These are phyloP conservation scores for Debaryomyces subglobosus DNA, from an alignment of 1,139 yeast genomes.

Conservation along the genomic window DNA sequence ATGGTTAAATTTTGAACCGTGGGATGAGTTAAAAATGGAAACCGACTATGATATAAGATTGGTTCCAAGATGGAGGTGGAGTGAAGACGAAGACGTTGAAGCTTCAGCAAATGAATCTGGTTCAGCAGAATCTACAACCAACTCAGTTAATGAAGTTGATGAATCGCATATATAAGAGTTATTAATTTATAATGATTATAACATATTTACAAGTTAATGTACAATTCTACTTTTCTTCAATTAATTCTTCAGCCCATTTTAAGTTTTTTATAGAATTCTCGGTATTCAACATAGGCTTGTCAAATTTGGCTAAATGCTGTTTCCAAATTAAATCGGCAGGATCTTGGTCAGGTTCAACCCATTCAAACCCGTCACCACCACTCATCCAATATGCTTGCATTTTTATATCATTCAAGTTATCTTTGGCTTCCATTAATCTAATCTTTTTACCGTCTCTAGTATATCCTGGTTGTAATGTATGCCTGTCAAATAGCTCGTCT, in stretches of 20 bases:
- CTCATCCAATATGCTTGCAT: conserved; percentile 77
- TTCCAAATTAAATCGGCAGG: conserved; percentile 71
- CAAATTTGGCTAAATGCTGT: conserved; percentile 30
- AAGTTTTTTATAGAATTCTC: conserved; percentile 22
- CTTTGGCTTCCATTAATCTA: conserved; percentile 43
- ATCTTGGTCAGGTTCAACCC: conserved; percentile 83
- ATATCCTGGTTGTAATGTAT: conserved; percentile 36
- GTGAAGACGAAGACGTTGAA: conserved; percentile 12
- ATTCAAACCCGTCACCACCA: conserved; percentile 75
- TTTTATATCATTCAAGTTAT: conserved; percentile 55
- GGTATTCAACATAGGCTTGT: conserved; percentile 22
- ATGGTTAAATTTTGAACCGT: conserved; percentile 55
- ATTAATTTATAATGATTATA: conserved; percentile 6
- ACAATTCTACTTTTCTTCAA: conserved; percentile 19
- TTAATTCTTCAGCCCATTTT: conserved; percentile 42
- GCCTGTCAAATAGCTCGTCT: conserved; percentile 26
- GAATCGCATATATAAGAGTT: conserved; percentile 9
- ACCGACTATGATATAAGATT: conserved; percentile 49
- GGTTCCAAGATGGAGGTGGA: conserved; percentile 42
- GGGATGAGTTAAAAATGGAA: conserved; percentile 52
- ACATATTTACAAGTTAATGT: conserved; percentile 8
- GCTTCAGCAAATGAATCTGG: background rate
- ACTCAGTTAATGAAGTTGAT: conserved; percentile 7
- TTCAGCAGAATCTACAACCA: background rate
- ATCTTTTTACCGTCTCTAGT: conserved; percentile 44